Base-by-base conservation (phyloP, 2,329 filamentous ascomycete genomes). In the Apiospora kogelbergensis region DNA sequence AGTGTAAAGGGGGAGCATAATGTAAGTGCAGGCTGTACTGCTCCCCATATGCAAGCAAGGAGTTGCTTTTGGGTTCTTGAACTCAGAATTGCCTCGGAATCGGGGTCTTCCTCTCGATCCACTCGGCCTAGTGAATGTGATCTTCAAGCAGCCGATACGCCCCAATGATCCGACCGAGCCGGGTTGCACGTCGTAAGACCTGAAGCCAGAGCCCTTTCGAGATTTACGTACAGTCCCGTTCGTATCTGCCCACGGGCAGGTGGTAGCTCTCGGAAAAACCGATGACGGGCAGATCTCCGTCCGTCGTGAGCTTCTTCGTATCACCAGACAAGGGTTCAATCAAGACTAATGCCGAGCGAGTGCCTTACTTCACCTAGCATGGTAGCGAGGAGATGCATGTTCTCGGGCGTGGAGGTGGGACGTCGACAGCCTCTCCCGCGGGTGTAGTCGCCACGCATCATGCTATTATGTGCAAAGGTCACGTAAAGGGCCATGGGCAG, bases 391-490 rank as follows among this genome's bases (percentile, higher is more conserved):
- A 65, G 30, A 65, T 65, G 63, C 63, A 65, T 20, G 24, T 45
- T 45, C 44, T 45, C 24, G 63, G 24, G 22, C 24, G 41, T 26
- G 44, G 22, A 37, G 41, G 33, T 42, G 22, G n/a, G 63, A 45
- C 15, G 41, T n/a, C 10, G 22, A 17, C 26, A n/a, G 13, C 63
- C 20, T 30, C n/a, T 33, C 63, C 63, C 63, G 41, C 41, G 41
- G 63, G 41, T 22, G 40, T 60, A n/a, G 20, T n/a, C 20, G 20
- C 17, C 30, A 33, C 26, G 53, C 53, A 37, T 60, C 53, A 60
- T 60, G n/a, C 63, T 45, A 65, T 65, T 65, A 65, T n/a, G 41
- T 65, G 22, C 63, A n/a, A 37, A 30, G 17, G 63, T 65, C 63
- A 65, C 63, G 63, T 65, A 65, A 65, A 65, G 63, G 63, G 41